Conservation (phyloP, 345 rosid genomes). For the Barbarea vulgaris region DNA sequence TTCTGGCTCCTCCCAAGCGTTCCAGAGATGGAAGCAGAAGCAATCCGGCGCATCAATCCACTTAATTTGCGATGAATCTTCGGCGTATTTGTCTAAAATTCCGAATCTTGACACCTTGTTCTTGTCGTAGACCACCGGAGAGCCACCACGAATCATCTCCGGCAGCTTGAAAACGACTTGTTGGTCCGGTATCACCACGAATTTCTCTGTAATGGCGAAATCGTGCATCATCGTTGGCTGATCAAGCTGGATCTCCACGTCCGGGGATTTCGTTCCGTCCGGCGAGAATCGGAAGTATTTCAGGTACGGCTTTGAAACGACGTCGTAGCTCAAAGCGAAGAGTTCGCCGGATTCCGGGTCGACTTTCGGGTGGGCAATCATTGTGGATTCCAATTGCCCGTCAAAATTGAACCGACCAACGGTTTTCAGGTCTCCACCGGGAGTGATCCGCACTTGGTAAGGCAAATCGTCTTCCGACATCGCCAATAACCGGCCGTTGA, state of each 20-base stretch:
- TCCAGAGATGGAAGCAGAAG: slow-evolving; percentile 96
- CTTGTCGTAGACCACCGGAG: slow-evolving; percentile 84
- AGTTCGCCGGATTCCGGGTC: slow-evolving; percentile 73
- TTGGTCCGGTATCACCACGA: slow-evolving; percentile 83
- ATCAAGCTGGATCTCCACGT: slow-evolving; percentile 66
- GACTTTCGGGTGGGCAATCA: slow-evolving; percentile 94
- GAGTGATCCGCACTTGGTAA: slow-evolving; percentile 67
- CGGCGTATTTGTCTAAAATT: slow-evolving; percentile 62
- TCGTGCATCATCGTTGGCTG: slow-evolving; percentile 92
- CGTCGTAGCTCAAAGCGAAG: slow-evolving; percentile 82
- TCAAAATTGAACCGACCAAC: slow-evolving; percentile 67
- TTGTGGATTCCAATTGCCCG: slow-evolving; percentile 61
- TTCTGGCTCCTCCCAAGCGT: slow-evolving; percentile 93
- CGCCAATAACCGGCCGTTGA: slow-evolving; percentile 66
- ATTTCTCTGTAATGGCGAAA: slow-evolving; percentile 74
- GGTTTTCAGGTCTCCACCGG: slow-evolving; percentile 64
- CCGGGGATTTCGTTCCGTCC: slow-evolving; percentile 61
- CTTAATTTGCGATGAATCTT: slow-evolving; percentile 42
- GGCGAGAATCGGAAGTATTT: slow-evolving; percentile 75
- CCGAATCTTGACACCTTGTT: slow-evolving; percentile 75
- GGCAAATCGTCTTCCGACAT: slow-evolving; percentile 95
- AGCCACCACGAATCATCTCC: slow-evolving; percentile 82
- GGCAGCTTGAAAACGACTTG: slow-evolving; percentile 82
- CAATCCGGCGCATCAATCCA: slow-evolving; percentile 83
- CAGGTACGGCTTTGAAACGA: slow-evolving; percentile 69